Percentiles rank a stretch among this genome's conserved stretches.
Evolutionary conservation across 2,329 filamentous ascomycete species (phyloP).

Genomic region (Venturia aucupariae): DNA sequence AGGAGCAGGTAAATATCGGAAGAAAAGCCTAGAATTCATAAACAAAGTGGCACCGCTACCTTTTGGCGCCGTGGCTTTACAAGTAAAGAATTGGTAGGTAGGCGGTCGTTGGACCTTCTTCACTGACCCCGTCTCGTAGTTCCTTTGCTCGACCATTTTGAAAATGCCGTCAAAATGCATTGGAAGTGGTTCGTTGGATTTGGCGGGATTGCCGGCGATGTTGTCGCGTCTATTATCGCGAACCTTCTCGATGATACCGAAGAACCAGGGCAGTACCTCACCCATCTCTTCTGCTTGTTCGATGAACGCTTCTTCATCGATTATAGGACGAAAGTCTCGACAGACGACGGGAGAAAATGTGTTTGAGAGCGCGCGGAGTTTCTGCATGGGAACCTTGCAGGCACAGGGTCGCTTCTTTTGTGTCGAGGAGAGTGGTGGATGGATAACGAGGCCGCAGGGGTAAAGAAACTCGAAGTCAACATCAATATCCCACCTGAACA

Average conservation of each 20-base stretch:
- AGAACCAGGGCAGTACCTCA: background rate
- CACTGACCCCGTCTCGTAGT: constrained; percentile 33
- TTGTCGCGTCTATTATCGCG: background rate
- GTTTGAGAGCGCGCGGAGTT: background rate
- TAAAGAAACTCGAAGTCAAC: constrained; percentile 18
- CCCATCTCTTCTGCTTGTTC: background rate
- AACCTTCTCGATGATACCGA: background rate
- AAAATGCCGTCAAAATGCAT: constrained; percentile 51
- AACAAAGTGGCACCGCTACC: constrained; percentile 47
- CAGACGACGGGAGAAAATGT: background rate
- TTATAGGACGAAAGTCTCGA: background rate
- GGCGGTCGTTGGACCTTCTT: constrained; percentile 24
- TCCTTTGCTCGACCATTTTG: constrained; percentile 37
- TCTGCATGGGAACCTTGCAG: background rate
- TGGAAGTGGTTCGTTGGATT: constrained; percentile 42
- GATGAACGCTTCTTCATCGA: background rate
- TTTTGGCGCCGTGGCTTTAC: constrained; percentile 37
- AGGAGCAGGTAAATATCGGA: constrained; percentile 31
- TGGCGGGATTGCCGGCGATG: background rate
- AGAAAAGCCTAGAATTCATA: constrained; percentile 42
- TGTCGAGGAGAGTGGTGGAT: constrained; percentile 12
- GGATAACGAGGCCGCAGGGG: constrained; percentile 13
- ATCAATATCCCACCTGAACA: constrained; percentile 1
- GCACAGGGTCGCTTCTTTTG: background rate
- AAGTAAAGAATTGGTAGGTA: constrained; percentile 46